These are phyloP conservation scores for Nemania abortiva DNA, from an alignment of 2,329 filamentous ascomycete genomes.

Conservation along the genomic window DNA sequence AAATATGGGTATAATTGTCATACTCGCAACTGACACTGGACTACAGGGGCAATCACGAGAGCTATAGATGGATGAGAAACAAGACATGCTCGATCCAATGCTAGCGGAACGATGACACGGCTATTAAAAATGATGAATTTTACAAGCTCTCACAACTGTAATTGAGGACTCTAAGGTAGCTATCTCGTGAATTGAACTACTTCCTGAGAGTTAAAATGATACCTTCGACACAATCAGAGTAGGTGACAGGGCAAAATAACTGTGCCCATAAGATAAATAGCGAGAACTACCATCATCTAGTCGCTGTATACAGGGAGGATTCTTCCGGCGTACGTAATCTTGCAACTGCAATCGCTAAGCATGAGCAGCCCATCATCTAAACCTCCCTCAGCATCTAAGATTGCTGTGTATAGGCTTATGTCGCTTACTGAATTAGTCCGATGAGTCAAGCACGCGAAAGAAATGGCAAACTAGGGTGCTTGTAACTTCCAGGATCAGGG, in stretches of 20 bases:
- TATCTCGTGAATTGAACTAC: not conserved
- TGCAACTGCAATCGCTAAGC: no score
- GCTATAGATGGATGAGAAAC: not conserved
- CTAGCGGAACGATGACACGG: not conserved
- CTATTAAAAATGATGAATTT: not conserved
- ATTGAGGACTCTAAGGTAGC: not conserved
- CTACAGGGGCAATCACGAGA: not conserved
- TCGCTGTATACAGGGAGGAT: no score
- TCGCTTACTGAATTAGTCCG: not conserved
- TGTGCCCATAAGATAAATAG: no score
- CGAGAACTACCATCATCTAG: no score
- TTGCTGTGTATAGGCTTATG: no score
- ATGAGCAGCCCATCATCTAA: no score
- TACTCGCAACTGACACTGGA: slow-evolving; percentile 12
- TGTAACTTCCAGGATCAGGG: not conserved
- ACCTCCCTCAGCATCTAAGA: no score
- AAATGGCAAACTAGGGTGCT: not conserved
- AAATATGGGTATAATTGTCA: not conserved
- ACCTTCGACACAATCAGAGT: no score
- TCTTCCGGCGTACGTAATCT: no score
- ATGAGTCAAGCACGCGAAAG: not conserved
- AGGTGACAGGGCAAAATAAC: no score
- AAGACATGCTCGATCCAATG: not conserved
- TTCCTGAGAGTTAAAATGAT: no score
- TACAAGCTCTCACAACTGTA: not conserved